Evolutionary conservation across 169 alveolate genomes (phyloP).

Genomic region (Eimeria acervulina): DNA sequence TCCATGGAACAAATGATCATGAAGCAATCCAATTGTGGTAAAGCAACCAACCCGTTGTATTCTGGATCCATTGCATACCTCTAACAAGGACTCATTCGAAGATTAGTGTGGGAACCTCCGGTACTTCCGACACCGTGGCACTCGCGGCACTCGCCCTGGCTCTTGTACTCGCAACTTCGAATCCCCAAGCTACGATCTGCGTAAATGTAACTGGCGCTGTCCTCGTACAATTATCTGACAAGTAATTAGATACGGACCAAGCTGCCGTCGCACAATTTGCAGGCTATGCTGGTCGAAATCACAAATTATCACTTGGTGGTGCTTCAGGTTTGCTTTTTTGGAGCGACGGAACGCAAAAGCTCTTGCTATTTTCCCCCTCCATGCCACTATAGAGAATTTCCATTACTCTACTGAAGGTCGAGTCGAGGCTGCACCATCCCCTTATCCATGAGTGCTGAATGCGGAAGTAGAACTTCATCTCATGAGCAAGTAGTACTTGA

Average conservation of each 20-base stretch:
- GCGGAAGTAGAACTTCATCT: slow-evolving; percentile 5
- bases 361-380: background rate
- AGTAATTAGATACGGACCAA: background rate
- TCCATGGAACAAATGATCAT: background rate
- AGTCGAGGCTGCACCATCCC: background rate
- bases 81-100: background rate
- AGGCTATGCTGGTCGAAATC: background rate
- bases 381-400: background rate
- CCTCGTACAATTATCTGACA: background rate
- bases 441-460: slow-evolving; percentile 59
- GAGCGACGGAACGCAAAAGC: background rate
- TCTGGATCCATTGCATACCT: background rate
- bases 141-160: background rate
- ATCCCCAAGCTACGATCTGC: background rate
- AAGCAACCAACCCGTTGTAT: background rate
- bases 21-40: background rate
- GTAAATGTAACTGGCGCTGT: background rate
- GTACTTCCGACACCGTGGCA: background rate
- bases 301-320: background rate
- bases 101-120: background rate
- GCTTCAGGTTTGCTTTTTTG: background rate
- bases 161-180: background rate
- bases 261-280: no score
- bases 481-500: background rate
- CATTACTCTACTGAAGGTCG: slow-evolving; percentile 5